Conservation (phyloP, 345 rosid species). For the Pistacia integerrima region DNA sequence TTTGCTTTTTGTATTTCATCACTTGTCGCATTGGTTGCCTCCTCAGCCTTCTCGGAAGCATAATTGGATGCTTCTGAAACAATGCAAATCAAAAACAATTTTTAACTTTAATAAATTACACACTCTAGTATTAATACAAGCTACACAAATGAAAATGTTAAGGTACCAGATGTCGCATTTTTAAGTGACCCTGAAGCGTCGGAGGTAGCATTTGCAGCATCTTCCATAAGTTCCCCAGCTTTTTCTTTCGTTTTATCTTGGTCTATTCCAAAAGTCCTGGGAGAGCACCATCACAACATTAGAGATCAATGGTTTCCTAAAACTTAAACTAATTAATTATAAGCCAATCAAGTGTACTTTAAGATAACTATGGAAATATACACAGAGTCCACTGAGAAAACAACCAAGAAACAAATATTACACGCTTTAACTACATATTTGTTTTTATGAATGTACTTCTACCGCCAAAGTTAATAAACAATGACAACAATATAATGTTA, state of each 20-base stretch:
- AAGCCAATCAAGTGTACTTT: too few relatives aligned
- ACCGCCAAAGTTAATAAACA: too few relatives aligned
- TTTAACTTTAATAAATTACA: background rate
- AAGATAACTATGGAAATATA: too few relatives aligned
- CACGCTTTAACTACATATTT: too few relatives aligned
- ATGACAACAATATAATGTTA: too few relatives aligned
- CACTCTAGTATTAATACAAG: too few relatives aligned
- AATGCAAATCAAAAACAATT: background rate
- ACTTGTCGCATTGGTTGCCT: constrained; percentile 27
- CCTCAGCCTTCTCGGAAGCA: constrained; percentile 34
- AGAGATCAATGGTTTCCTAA: background rate
- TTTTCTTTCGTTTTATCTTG: constrained; percentile 17
- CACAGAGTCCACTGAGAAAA: too few relatives aligned
- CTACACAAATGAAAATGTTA: too few relatives aligned
- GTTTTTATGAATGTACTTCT: too few relatives aligned
- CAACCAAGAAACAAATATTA: too few relatives aligned
- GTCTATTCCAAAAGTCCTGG: constrained; percentile 23
- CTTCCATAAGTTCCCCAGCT: constrained; percentile 23
- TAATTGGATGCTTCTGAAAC: constrained; percentile 26
- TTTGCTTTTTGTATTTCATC: constrained; percentile 21
- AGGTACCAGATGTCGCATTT: constrained; percentile 34
- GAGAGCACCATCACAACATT: background rate
- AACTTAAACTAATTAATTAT: background rate
- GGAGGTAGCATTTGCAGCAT: constrained; percentile 39
- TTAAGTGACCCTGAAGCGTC: constrained; percentile 31